Evolutionary conservation across 495 filamentous ascomycete genomes (phyloP), one percentile per base, ranked within the genome.

Genomic region (Neurospora sp.): DNA sequence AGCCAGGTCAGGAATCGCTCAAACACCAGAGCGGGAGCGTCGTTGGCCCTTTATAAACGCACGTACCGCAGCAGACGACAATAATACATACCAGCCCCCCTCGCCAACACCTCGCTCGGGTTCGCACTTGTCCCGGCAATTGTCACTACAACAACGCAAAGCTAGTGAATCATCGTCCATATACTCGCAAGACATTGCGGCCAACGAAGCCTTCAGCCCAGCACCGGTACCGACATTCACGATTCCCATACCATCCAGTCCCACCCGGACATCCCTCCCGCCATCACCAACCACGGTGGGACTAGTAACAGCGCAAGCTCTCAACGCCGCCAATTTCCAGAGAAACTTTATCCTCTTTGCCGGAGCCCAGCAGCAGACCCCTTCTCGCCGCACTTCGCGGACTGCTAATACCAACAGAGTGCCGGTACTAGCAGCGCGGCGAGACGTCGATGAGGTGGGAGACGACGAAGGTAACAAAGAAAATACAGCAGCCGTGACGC

Each of bases 101-200:
- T 66, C 54, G 6, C 28, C 54, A 66, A 66, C 54, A 19, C 54
- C 28, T 0, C 28, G 54, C 54, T 62, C 54, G 17, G 54, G 54
- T 31, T 31, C 28, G 28, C 28, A 28, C 54, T 17, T 62, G 13
- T 62, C 54, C 28, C 54, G 54, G 11, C 54, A 62, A 15, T 8
- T 28, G 54, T 62, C 28, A 7, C 6, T 43, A 31, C 70, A 59
- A 24, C 24, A 74, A 31, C 72, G 71, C 13, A 71, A 34, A 21
- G 13, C 43, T 54, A 78, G 77, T 71, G 70, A 72, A 70, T 73
- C 78, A 8, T 79, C 77, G 0, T 80, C 77, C 1, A 38, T 79
- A 59, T 80, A 79, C 71, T 79, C 79, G 17, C 74, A 76, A 39
- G 76, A 78, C 34, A 10, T 72, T 42, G 38, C 75, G 5, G 42